Base-by-base conservation (phyloP, 106 monocot species). In the Ottelia alismoides region DNA sequence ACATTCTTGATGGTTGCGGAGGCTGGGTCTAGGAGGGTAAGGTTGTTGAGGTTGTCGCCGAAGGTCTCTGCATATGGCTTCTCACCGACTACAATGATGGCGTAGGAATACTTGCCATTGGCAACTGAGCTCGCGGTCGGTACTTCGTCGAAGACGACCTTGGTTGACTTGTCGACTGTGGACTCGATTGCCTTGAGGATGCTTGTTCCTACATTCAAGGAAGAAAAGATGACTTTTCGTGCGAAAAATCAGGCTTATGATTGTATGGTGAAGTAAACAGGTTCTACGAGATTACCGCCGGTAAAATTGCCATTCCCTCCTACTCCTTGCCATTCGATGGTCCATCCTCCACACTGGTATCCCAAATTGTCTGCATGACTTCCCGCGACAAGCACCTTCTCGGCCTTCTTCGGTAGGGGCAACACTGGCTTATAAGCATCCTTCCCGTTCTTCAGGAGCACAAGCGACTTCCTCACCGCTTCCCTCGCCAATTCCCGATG, bases 391-490 rank as follows among this genome's bases (percentile, higher is more conserved):
- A 85, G 85, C 55, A 85, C 80, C 59, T 59, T 76, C 2, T 25
- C 20, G 2, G 66, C 59, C 58, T 73, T 80, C 73, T 80, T 85
- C 0, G 79, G 51, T 1, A 85, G 58, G 0, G 85, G 85, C 14
- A 85, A 57, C 40, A 76, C 25, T 44, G 59, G 54, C 24, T 58
- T 35, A 0, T 48, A 51, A 2, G 26, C 20, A 29, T 65, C 49
- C 47, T 76, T 69, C 23, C 79, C 79, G 55, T 85, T 85, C 63
- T 93, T 93, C 70, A 93, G 47, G 14, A 93, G 67, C 47, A 93
- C 92, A 22, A 93, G 80, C 1, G 92, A 93, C 69, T 93, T 83
- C 58, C 92, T 77, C 20, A 93, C 92, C 9, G 92, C 92, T 72
- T 80, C 76, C 63, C 87, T 83, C 9, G 83, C 92, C 72, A 91